These are phyloP conservation scores for Leishmania major DNA, from an alignment of 208 protist species.

Conservation along the genomic window DNA sequence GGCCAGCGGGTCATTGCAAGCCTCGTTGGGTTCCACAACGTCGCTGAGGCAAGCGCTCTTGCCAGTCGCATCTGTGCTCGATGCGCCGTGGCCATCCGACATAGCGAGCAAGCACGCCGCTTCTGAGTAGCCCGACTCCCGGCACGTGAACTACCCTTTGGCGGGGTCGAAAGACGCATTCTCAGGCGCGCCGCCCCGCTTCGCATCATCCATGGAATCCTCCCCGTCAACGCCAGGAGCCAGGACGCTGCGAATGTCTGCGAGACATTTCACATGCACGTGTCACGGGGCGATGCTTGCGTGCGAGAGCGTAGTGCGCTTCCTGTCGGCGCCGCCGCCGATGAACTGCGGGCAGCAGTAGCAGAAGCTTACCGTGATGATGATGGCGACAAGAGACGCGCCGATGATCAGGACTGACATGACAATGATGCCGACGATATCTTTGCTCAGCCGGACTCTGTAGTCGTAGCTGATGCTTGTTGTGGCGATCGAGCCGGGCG, in stretches of 20 bases:
- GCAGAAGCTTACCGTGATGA: slow-evolving; percentile 15
- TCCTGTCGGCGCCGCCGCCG: not conserved
- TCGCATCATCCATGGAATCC: not conserved
- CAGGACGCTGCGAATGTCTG: not conserved
- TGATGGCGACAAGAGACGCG: slow-evolving; percentile 25
- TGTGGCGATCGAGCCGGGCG: slow-evolving; percentile 7
- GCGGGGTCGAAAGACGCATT: not conserved
- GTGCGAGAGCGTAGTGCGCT: not conserved
- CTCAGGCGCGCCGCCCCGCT: not conserved
- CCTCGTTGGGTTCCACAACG: not conserved
- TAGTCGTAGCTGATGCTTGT: slow-evolving; percentile 22
- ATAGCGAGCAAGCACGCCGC: not conserved
- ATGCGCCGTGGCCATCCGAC: not conserved
- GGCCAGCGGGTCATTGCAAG: not conserved
- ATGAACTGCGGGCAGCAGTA: slow-evolving; percentile 34
- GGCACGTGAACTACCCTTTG: not conserved
- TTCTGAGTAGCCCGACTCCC: not conserved
- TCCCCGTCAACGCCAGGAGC: not conserved
- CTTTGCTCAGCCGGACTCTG: slow-evolving; percentile 4
- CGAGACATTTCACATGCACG: not conserved
- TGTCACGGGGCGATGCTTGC: not conserved
- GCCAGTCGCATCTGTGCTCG: not conserved
- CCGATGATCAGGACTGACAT: slow-evolving; percentile 32
- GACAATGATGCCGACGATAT: slow-evolving; percentile 33
- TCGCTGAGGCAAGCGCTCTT: not conserved